Evolutionary conservation across 192 early-diverging fungal genomes (phyloP).

Genomic region (Hyaloraphidium curvatum): DNA sequence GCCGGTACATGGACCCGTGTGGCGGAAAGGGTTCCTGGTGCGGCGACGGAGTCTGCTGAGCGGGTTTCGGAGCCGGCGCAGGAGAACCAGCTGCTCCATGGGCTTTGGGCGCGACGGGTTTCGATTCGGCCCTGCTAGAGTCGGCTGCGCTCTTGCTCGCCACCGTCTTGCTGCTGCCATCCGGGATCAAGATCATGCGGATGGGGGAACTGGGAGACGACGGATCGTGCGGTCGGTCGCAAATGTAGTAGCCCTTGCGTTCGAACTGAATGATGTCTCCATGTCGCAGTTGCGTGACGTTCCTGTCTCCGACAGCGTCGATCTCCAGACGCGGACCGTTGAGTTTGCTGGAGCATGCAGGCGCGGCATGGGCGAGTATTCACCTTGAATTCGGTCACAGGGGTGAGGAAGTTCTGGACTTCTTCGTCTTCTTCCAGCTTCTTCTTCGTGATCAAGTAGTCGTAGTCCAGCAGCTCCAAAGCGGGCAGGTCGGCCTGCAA

Average conservation of each 20-base stretch:
- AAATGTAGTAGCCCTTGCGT: constrained; percentile 86
- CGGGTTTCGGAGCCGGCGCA: too few relatives aligned
- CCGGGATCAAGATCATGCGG: constrained; percentile 74
- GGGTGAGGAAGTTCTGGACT: constrained; percentile 62
- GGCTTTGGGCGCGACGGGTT: too few relatives aligned
- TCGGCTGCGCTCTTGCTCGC: too few relatives aligned
- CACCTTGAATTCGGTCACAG: constrained; percentile 61
- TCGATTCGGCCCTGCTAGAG: too few relatives aligned
- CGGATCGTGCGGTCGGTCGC: constrained; percentile 37
- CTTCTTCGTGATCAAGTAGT: constrained; percentile 96
- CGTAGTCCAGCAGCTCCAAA: constrained; percentile 67
- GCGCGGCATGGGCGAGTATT: not conserved
- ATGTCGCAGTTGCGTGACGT: not conserved
- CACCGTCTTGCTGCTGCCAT: constrained; percentile 31
- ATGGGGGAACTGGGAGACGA: constrained; percentile 26
- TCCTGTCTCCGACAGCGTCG: not conserved
- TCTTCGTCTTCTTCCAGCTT: constrained; percentile 87
- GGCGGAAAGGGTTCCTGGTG: too few relatives aligned
- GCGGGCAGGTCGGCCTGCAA: constrained; percentile 25
- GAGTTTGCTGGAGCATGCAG: too few relatives aligned
- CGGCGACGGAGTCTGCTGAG: too few relatives aligned
- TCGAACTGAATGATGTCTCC: constrained; percentile 91
- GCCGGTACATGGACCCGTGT: too few relatives aligned
- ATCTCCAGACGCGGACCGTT: not conserved
- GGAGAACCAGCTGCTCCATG: too few relatives aligned